These are phyloP conservation scores for Phytophthora colocasiae DNA, from an alignment of 352 stramenopile genomes.

Conservation along the genomic window DNA sequence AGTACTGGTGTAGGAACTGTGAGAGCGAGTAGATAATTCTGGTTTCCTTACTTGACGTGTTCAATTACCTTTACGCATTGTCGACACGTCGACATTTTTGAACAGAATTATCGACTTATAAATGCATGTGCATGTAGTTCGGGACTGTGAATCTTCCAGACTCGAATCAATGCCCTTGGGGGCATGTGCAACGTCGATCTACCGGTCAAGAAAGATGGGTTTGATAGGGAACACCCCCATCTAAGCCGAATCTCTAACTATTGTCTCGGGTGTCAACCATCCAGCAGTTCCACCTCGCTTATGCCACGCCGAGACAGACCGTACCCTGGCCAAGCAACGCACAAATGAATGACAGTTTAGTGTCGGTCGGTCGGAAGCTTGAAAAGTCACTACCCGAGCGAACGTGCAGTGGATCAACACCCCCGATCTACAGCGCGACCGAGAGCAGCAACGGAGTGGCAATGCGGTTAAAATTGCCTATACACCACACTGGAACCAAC, in stretches of 20 bases:
- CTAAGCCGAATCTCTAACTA: not conserved
- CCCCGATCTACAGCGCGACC: not conserved
- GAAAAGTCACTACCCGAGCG: not conserved
- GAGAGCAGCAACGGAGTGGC: too few relatives aligned
- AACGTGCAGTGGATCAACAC: conserved; percentile 52
- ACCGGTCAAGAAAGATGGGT: not conserved
- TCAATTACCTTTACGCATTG: too few relatives aligned
- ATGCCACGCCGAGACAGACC: not conserved
- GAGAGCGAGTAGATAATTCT: not conserved
- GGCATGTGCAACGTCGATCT: too few relatives aligned
- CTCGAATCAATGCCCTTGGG: too few relatives aligned
- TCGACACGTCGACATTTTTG: too few relatives aligned
- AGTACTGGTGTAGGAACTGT: not conserved
- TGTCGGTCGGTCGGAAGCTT: not conserved
- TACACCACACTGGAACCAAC: not conserved
- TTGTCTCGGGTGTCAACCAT: not conserved
- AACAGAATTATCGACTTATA: too few relatives aligned
- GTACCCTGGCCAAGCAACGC: not conserved
- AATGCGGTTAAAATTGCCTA: not conserved
- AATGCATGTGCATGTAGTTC: too few relatives aligned
- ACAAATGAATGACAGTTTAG: not conserved
- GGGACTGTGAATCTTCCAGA: too few relatives aligned
- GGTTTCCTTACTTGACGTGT: too few relatives aligned
- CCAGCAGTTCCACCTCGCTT: not conserved
- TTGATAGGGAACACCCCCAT: not conserved